Percentiles rank a stretch among this genome's conserved stretches.
Conservation (phyloP, 495 filamentous ascomycete species). For the Aspergillus taichungensis region DNA sequence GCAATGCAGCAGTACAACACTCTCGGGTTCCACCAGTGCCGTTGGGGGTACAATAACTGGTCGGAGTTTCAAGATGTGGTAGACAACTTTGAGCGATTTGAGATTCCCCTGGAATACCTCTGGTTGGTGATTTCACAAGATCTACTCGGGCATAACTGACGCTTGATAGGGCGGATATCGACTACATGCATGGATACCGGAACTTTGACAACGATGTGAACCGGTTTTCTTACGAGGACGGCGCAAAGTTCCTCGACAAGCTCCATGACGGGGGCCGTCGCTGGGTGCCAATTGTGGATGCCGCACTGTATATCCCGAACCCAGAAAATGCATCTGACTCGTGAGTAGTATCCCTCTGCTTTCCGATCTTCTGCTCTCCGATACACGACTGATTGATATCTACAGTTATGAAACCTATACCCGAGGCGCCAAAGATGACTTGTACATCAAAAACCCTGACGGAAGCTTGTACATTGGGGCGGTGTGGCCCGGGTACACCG, state of each 20-base stretch:
- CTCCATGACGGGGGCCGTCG: conserved; percentile 63
- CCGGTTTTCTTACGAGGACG: conserved; percentile 40
- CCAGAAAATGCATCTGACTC: conserved; percentile 62
- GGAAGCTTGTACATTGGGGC: conserved; percentile 52
- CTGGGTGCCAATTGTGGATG: conserved; percentile 79
- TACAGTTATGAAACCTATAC: conserved; percentile 54
- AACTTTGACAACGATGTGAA: conserved; percentile 50
- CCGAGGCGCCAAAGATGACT: conserved; percentile 53
- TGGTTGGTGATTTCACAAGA: conserved; percentile 39
- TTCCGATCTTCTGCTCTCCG: neutral
- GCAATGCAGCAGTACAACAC: conserved; percentile 57
- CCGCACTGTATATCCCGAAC: conserved; percentile 70
- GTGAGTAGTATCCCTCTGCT: conserved; percentile 19
- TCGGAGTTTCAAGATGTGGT: conserved; percentile 45
- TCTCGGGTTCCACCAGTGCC: conserved; percentile 57
- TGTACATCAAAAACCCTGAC: conserved; percentile 56
- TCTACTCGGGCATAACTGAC: neutral
- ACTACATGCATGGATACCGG: conserved; percentile 50
- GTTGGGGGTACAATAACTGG: conserved; percentile 59
- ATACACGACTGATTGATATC: neutral
- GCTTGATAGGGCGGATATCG: conserved; percentile 44
- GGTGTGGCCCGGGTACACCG: conserved; percentile 60
- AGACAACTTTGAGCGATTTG: conserved; percentile 47
- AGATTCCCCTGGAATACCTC: conserved; percentile 57
- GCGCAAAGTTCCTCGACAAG: conserved; percentile 50